A percentile compares a stretch with the other conserved stretches of the same genome.
Conservation (phyloP, 345 rosid species). For the Gossypium thurberi region DNA sequence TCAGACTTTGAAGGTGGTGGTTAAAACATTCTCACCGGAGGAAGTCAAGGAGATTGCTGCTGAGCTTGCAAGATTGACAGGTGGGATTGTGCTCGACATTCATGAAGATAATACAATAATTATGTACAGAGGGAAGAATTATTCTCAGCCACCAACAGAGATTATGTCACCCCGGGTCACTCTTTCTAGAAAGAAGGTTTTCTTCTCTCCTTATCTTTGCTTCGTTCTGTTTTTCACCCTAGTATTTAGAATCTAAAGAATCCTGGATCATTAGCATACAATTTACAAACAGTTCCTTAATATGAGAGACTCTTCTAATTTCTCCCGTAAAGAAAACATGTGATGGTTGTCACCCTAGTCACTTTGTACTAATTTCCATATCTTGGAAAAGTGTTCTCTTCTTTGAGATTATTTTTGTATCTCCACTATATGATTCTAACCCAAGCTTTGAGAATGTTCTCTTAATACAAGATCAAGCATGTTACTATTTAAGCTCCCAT, state of each 20-base stretch:
- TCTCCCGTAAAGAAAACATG: background rate
- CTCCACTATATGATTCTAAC: background rate
- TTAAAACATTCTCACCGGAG: slow-evolving; percentile 75
- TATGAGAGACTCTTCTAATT: background rate
- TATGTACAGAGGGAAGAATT: slow-evolving; percentile 95
- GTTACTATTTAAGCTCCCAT: background rate
- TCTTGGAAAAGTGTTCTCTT: background rate
- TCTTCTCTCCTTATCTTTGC: background rate
- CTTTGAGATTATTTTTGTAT: background rate
- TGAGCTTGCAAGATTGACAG: slow-evolving; percentile 72
- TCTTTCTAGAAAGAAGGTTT: slow-evolving; percentile 77
- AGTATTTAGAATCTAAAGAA: background rate
- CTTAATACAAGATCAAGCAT: background rate
- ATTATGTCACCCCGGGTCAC: slow-evolving; percentile 83
- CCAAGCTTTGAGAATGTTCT: background rate
- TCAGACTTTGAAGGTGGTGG: slow-evolving; percentile 77
- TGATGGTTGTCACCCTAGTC: background rate
- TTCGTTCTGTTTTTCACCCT: background rate
- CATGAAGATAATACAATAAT: slow-evolving; percentile 75
- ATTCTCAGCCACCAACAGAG: slow-evolving; percentile 89
- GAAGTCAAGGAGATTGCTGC: slow-evolving; percentile 88
- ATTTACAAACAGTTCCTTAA: background rate
- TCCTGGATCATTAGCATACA: background rate
- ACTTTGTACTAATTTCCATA: background rate
- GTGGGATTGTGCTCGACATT: slow-evolving; percentile 85